Base-by-base conservation (phyloP, 306 rosid species). In the Sicyos baderoa region DNA sequence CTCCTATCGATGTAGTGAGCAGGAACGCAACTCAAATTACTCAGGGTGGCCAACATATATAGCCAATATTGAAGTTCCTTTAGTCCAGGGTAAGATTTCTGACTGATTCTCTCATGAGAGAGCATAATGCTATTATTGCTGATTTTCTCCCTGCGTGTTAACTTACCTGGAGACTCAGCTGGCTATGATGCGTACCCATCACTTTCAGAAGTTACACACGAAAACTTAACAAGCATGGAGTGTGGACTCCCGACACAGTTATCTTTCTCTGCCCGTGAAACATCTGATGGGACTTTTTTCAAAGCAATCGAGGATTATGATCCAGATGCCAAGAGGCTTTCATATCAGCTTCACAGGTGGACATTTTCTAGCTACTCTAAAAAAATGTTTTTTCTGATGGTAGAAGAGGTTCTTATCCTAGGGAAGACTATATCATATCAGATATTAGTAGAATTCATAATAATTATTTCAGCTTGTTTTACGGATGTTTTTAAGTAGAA, bases 21-120 rank as follows among this genome's bases (percentile, higher is more conserved):
- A 74, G 78, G 97, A 88, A 78, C 80, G 74, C 71, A 78, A 27
- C 56, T 72, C 74, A 18, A 88, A 88, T 74, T 76, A 68, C 72
- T 93, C 99, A 76, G 99, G 99, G 44, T 93, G 96, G 91, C 94
- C 99, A 51, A 93, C 99, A 63, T 86, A 93, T 61, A 56, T 93
- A 69, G 81, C 90, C 77, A 89, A 88, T 78, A 88, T 93, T 21
- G 99, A 93, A 89, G 81, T 93, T 76, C 99, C 99, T 71, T 80
- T 89, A 65, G 56, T 59, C 40, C 88, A 54, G 60, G 94, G 99
- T 93, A 78, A 79, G 73, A 68, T 68, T 76, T 74, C 58, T 63
- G 37, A 44, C 54, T 63, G 37, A 45, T 44, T 45, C 19, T 55
- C 70, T 53, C 32, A 75, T 76, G 76, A 54, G 62, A 73, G 37